Conservation (phyloP, 805 yeast genomes). For the Jamesozyma spencerorum region DNA sequence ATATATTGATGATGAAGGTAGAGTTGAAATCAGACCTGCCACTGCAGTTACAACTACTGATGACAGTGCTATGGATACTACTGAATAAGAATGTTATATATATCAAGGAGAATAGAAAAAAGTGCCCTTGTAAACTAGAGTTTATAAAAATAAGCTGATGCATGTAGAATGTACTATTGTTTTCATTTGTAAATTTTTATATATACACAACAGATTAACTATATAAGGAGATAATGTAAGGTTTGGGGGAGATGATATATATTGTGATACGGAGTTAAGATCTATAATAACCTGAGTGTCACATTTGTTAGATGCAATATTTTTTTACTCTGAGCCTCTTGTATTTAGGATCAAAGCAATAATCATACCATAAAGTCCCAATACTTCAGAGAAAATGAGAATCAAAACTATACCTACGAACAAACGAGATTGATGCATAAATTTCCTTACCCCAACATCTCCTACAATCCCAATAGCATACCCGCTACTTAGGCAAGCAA, state of each 20-base stretch:
- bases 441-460: conserved; percentile 84
- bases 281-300: no score
- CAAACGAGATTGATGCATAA: conserved; percentile 78
- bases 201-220: background rate
- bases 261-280: no score
- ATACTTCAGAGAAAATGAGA: conserved; percentile 83
- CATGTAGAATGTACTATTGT: background rate
- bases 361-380: conserved; percentile 90
- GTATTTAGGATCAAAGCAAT: conserved; percentile 89
- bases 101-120: background rate
- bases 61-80: conserved; percentile 29
- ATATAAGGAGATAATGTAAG: background rate
- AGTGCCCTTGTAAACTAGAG: background rate
- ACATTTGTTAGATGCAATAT: no score
- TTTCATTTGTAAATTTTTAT: background rate
- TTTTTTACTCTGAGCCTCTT: conserved; percentile 57
- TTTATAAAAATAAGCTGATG: background rate
- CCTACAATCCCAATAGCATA: conserved; percentile 94
- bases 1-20: conserved; percentile 73
- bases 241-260: no score
- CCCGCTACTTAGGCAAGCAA: conserved; percentile 93
- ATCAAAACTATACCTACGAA: conserved; percentile 87
- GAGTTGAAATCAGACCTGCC: conserved; percentile 43
- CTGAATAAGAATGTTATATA: conserved; percentile 22
- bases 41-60: conserved; percentile 13